phyloP scores from a whole-genome alignment of 345 rosid species.

The Eucalyptus tenuipes region DNA sequence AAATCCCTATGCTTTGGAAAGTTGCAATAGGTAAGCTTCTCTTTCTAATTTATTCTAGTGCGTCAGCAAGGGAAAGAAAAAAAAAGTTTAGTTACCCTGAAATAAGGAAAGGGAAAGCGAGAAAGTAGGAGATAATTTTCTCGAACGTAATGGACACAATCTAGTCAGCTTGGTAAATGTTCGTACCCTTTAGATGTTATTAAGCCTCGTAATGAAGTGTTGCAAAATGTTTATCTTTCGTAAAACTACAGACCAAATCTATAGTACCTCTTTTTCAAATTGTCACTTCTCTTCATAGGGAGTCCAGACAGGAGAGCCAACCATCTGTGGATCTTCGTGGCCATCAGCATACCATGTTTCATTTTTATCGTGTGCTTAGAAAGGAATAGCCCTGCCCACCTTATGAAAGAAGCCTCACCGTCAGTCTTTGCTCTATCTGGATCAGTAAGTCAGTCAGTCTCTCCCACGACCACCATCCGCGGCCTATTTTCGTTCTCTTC shows the following conservation, averaged over 20 bases:
- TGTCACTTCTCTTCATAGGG: not conserved
- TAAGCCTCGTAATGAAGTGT: not conserved
- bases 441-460: no score
- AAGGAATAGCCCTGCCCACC: no score
- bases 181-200: not conserved
- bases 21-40: not conserved
- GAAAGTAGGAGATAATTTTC: not conserved
- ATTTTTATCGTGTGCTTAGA: no score
- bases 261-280: not conserved
- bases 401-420: no score
- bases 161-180: no score
- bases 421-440: no score
- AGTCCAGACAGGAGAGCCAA: not conserved
- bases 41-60: no score
- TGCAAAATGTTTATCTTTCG: not conserved
- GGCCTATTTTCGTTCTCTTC: no score
- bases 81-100: not conserved
- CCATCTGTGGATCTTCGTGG: not conserved
- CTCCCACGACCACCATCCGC: no score
- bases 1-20: not conserved
- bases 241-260: not conserved
- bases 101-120: not conserved
- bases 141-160: no score
- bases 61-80: not conserved
- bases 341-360: no score